phyloP scores from a whole-genome alignment of 2,329 filamentous ascomycete species.

The Aspergillus quadricinctus region DNA sequence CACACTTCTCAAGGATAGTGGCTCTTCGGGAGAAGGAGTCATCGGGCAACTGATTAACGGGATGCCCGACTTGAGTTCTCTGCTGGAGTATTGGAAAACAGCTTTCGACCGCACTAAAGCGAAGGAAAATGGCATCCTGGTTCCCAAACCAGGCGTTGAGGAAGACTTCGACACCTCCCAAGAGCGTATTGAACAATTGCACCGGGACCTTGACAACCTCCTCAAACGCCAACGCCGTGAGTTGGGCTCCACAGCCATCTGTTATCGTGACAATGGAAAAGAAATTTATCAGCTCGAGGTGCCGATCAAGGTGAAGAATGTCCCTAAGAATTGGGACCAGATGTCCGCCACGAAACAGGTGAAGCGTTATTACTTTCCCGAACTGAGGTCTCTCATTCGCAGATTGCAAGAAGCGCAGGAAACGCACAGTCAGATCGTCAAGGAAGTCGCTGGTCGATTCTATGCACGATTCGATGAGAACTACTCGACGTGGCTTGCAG shows the following conservation, averaged over 20 bases:
- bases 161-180: slow-evolving; percentile 86
- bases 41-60: slow-evolving; percentile 76
- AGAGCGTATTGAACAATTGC: slow-evolving; percentile 69
- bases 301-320: slow-evolving; percentile 72
- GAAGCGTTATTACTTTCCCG: slow-evolving; percentile 89
- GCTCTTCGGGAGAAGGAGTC: slow-evolving; percentile 68
- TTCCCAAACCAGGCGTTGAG: slow-evolving; percentile 83
- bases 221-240: slow-evolving; percentile 68
- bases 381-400: slow-evolving; percentile 76
- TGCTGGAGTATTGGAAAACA: slow-evolving; percentile 79
- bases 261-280: slow-evolving; percentile 84
- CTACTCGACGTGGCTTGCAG: slow-evolving; percentile 78
- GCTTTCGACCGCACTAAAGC: slow-evolving; percentile 84
- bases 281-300: slow-evolving; percentile 96
- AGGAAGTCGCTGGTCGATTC: slow-evolving; percentile 78
- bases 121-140: slow-evolving; percentile 72
- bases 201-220: slow-evolving; percentile 65
- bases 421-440: slow-evolving; percentile 83
- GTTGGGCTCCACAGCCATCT: slow-evolving; percentile 68
- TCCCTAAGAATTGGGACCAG: slow-evolving; percentile 86
- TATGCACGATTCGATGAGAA: slow-evolving; percentile 84
- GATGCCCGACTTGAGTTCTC: slow-evolving; percentile 77
- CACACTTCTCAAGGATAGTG: slow-evolving; percentile 68
- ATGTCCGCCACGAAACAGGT: slow-evolving; percentile 91
- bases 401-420: slow-evolving; percentile 91